phyloP scores from a whole-genome alignment of 345 rosid species.

The Cardamine resedifolia region DNA sequence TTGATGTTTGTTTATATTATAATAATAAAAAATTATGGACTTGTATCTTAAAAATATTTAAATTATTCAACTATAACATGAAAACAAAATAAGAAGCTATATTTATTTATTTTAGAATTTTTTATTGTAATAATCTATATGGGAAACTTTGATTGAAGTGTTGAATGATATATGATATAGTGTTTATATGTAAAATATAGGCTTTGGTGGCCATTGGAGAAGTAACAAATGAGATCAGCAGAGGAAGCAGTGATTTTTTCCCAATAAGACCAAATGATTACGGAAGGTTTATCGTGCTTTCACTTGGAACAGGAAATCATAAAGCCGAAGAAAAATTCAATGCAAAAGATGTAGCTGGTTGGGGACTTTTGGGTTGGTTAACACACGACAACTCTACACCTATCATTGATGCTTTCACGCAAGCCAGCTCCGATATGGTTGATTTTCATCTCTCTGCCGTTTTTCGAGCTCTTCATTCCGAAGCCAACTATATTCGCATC shows the following conservation, averaged over 20 bases:
- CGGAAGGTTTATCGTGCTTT: constrained; percentile 51
- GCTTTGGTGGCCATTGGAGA: constrained; percentile 55
- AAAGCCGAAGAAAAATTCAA: constrained; percentile 43
- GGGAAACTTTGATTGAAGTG: neutral
- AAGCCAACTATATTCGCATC: constrained; percentile 42
- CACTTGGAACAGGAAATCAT: constrained; percentile 57
- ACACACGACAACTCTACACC: constrained; percentile 52
- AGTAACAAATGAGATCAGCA: constrained; percentile 49
- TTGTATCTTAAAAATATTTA: neutral
- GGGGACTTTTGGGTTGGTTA: constrained; percentile 74
- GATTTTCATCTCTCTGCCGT: constrained; percentile 56
- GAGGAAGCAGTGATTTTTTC: constrained; percentile 43
- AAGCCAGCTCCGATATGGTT: constrained; percentile 67
- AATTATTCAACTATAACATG: neutral
- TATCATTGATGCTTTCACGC: constrained; percentile 52
- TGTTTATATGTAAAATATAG: constrained; percentile 25
- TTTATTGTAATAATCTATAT: neutral
- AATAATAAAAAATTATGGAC: neutral
- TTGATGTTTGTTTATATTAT: neutral
- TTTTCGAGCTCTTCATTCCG: constrained; percentile 49
- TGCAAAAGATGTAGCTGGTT: constrained; percentile 51
- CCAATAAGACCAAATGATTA: constrained; percentile 50
- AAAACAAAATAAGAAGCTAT: neutral
- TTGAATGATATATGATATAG: neutral
- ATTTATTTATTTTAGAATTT: neutral